Evolutionary conservation across 176 grass and related monocot genomes (phyloP), one percentile per base, ranked within the genome.

Genomic region (Avena eriantha): DNA sequence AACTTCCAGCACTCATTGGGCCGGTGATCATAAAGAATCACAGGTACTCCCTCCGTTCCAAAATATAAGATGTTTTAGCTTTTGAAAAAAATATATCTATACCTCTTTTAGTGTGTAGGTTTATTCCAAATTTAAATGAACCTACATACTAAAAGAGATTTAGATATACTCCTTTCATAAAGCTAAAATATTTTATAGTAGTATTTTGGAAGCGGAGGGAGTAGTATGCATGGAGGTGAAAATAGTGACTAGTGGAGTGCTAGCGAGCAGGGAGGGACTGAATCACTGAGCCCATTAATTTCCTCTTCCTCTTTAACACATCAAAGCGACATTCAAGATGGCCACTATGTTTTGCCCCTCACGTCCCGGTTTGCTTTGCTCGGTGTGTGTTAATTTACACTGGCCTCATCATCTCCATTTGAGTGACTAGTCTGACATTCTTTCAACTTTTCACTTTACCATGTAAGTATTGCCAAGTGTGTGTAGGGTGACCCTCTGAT

Each of bases 271-370:
- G 4, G 35, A 71, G 16, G 16, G 67, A 41, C 17, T 35, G 67
- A 21, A 71, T 71, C 18, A 49, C 9, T 19, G 60, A 11, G 16
- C 23, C 47, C 50, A 58, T 29, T 29, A 29, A 29, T 49, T 57
- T 49, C 43, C 67, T 48, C n/a, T 4, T 81, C 23, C 1, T 19
- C 35, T 17, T 78, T 15, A 81, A 76, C 66, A 11, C 78, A 54
- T 75, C 47, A 53, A 58, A 67, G 67, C 75, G 33, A 68, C 16
- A 8, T n/a, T 41, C 49, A 61, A 21, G 54, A 23, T 60, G 1
- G 36, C 58, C 73, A 59, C 64, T 9, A 60, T 80, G 84, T 21
- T 54, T 33, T 22, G 18, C 63, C 81, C 63, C 81, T 77, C 54
- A 45, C 61, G 50, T n/a, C 43, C 66, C 12, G 50, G 16, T n/a